phyloP scores from a whole-genome alignment of 306 rosid genomes.

The Casuarina equisetifolia region DNA sequence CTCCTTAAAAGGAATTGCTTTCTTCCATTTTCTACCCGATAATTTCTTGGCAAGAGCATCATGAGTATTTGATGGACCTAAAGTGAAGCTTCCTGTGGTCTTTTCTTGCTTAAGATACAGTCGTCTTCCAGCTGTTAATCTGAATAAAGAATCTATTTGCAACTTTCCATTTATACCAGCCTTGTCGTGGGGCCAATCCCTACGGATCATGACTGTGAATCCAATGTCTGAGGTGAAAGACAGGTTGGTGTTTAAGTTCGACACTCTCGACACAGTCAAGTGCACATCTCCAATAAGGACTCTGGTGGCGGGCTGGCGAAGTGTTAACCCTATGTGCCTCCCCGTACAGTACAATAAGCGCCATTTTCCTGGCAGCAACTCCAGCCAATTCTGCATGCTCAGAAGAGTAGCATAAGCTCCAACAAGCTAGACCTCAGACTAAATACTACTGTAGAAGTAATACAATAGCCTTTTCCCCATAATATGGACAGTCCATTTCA shows the following conservation, averaged over 20 bases:
- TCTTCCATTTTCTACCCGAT: conserved; percentile 73
- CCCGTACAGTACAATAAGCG: conserved; percentile 90
- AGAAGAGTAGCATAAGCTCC: not conserved
- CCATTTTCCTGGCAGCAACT: conserved; percentile 93
- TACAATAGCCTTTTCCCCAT: not conserved
- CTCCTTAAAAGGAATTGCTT: conserved; percentile 78
- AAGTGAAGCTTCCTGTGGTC: conserved; percentile 37
- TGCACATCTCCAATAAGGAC: conserved; percentile 77
- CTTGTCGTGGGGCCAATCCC: conserved; percentile 89
- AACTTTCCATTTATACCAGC: conserved; percentile 68
- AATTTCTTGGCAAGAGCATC: conserved; percentile 62
- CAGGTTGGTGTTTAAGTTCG: conserved; percentile 52
- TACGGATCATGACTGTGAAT: conserved; percentile 76
- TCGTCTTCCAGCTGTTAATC: conserved; percentile 64
- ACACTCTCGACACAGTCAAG: conserved; percentile 56
- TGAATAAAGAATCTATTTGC: conserved; percentile 58
- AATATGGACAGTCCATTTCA: not conserved
- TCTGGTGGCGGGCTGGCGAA: conserved; percentile 77
- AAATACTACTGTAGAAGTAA: not conserved
- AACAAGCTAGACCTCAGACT: not conserved
- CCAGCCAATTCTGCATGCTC: conserved; percentile 72
- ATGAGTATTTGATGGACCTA: conserved; percentile 42
- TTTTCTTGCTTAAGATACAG: conserved; percentile 68
- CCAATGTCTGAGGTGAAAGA: conserved; percentile 61
- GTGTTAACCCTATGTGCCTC: conserved; percentile 84